Evolutionary conservation across 148 eudicot genomes (phyloP).

Genomic region (Suaeda aralocaspica): DNA sequence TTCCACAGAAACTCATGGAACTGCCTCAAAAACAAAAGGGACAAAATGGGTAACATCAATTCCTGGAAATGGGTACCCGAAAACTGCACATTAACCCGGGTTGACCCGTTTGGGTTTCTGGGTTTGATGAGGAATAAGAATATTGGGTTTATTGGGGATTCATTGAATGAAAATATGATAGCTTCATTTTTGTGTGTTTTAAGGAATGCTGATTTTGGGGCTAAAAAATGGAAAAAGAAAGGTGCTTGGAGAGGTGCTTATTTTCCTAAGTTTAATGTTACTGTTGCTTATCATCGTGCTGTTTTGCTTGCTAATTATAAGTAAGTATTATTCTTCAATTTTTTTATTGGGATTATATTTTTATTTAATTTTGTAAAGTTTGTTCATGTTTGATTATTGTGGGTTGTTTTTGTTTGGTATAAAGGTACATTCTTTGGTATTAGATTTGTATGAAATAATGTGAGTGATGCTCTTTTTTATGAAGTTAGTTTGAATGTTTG

Average conservation of each 20-base stretch:
- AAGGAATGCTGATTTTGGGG: constrained; percentile 65
- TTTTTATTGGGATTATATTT: not conserved
- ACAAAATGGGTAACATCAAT: constrained; percentile 64
- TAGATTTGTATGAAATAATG: not conserved
- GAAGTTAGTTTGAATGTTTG: too few relatives aligned
- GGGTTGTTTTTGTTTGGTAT: not conserved
- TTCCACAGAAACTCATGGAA: constrained; percentile 93
- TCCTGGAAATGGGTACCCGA: constrained; percentile 84
- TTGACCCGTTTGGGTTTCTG: constrained; percentile 66
- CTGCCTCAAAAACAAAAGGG: constrained; percentile 61
- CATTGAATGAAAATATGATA: constrained; percentile 78
- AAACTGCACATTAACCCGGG: constrained; percentile 44
- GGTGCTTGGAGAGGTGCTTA: constrained; percentile 95
- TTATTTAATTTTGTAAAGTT: not conserved
- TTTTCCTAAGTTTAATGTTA: constrained; percentile 75
- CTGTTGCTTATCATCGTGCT: constrained; percentile 87
- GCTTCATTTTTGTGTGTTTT: constrained; percentile 65
- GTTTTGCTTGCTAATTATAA: constrained; percentile 77
- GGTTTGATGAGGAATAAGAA: constrained; percentile 61
- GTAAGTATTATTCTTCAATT: constrained; percentile 36
- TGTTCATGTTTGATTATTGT: not conserved
- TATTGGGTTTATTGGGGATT: constrained; percentile 92
- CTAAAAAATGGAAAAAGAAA: constrained; percentile 77
- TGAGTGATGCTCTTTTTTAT: not conserved
- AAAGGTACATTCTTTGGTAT: not conserved